These are phyloP conservation scores for Neurospora terricola DNA, from an alignment of 495 filamentous ascomycete species.

Conservation along the genomic window DNA sequence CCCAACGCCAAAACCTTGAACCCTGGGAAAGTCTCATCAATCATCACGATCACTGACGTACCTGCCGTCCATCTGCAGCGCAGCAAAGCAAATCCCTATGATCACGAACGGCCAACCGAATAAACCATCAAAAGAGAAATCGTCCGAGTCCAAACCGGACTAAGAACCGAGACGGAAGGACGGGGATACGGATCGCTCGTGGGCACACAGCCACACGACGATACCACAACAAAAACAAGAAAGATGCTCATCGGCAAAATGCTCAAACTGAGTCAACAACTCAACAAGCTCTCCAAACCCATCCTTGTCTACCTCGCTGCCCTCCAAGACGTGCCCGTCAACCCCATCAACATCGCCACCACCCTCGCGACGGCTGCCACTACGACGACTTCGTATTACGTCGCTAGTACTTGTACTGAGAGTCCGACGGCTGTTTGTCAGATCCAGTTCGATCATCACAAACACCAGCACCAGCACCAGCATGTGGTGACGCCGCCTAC, in stretches of 20 bases:
- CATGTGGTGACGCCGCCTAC: background rate
- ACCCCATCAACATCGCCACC: constrained; percentile 1
- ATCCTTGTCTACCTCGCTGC: background rate
- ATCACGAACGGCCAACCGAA: background rate
- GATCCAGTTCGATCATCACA: background rate
- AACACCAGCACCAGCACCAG: no score
- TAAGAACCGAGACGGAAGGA: background rate
- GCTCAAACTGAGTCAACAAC: background rate
- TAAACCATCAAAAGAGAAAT: background rate
- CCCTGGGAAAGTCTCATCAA: background rate
- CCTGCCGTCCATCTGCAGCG: background rate
- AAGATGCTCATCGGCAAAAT: background rate
- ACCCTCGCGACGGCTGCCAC: background rate
- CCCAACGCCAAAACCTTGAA: background rate
- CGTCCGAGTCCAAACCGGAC: background rate
- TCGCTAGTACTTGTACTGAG: background rate
- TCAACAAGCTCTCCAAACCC: background rate
- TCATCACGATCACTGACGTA: background rate
- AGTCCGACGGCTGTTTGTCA: background rate
- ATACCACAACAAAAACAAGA: background rate
- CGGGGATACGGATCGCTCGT: background rate
- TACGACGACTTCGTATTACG: background rate
- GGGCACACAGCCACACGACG: background rate
- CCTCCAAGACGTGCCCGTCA: background rate
- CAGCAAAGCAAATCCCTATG: background rate